Base-by-base conservation (phyloP, 352 stramenopile species). In the Phytophthora idaei region DNA sequence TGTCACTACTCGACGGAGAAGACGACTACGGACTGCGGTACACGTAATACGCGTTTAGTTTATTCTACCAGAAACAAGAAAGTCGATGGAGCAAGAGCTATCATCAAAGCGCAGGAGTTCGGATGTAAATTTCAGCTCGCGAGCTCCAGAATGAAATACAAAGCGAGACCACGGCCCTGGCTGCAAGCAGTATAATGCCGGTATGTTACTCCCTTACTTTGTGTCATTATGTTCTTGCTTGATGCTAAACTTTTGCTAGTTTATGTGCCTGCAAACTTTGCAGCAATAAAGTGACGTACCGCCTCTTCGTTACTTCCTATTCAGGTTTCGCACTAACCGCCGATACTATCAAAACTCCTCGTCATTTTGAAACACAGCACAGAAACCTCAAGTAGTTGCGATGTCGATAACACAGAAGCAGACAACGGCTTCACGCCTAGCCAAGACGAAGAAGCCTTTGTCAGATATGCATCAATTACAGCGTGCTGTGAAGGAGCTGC, bases 391-490 rank as follows among this genome's bases (percentile, higher is more conserved):
- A 37, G 2, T 15, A 11, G 45, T 41, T 12, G 15, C 32, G 8
- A 87, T 88, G 78, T 84, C 77, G 34, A 61, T 76, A 29, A 65
- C 80, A 32, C 64, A 80, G 36, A 85, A 82, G 57, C 70, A 84
- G 37, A 75, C 74, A 32, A 94, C 83, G 10, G 74, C 70, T n/a
- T 78, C 83, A 28, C 77, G 77, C 28, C 51, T 86, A n/a, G 85
- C 82, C 10, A 94, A 94, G 72, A 80, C 72, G 0, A 93, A 93
- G 67, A 93, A 93, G 65, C 87, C 84, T 3, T 64, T 94, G 8
- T 91, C 81, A 3, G 87, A 93, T 28, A 87, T 93, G 80, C 85
- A 94, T 57, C 86, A 94, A 56, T 67, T 94, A 5, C 87, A 91
- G 54, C 81, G 83, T 17, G 85, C 83, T 3, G 83, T 94, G 29